Percentiles rank a stretch among this genome's conserved stretches.
phyloP scores from a whole-genome alignment of 805 yeast genomes.

The Spathaspora sp. region DNA sequence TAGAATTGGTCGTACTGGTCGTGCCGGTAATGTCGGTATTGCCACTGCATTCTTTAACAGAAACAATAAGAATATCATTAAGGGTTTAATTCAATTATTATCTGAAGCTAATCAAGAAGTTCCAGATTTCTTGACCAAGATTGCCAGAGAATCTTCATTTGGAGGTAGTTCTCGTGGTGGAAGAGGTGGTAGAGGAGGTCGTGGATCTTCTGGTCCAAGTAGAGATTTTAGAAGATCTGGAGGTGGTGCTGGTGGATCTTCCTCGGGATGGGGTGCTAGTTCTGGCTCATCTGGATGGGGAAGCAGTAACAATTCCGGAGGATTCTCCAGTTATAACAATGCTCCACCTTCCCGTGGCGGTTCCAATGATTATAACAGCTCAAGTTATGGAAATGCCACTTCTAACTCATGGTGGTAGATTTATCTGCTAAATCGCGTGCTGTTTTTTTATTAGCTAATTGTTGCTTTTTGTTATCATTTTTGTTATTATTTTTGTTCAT shows the following conservation, averaged over 20 bases:
- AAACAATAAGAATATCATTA: conserved; percentile 83
- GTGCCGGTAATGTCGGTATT: conserved; percentile 99
- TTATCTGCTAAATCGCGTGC: neutral
- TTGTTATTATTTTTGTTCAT: conserved; percentile 4
- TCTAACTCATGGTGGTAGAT: conserved; percentile 41
- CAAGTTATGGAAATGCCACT: conserved; percentile 35
- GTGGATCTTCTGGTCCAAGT: conserved; percentile 48
- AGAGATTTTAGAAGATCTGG: conserved; percentile 52
- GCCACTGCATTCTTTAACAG: conserved; percentile 99
- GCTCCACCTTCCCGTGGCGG: conserved; percentile 2
- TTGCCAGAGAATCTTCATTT: conserved; percentile 70
- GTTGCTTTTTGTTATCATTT: neutral
- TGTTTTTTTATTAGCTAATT: conserved; percentile 3
- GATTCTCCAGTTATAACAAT: conserved; percentile 11
- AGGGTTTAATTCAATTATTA: conserved; percentile 82
- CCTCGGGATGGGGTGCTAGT: conserved; percentile 19
- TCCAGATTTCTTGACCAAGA: conserved; percentile 79
- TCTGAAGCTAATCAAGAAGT: conserved; percentile 97
- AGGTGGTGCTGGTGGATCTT: conserved; percentile 18
- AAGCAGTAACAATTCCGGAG: conserved; percentile 13
- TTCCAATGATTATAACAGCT: conserved; percentile 17
- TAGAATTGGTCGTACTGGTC: conserved; percentile 99
- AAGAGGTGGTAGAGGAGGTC: conserved; percentile 43
- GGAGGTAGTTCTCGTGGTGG: conserved; percentile 37
- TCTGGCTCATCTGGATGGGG: conserved; percentile 14